Evolutionary conservation across 108 stramenopile genomes (phyloP).

Genomic region (Skeletonema tropicum): DNA sequence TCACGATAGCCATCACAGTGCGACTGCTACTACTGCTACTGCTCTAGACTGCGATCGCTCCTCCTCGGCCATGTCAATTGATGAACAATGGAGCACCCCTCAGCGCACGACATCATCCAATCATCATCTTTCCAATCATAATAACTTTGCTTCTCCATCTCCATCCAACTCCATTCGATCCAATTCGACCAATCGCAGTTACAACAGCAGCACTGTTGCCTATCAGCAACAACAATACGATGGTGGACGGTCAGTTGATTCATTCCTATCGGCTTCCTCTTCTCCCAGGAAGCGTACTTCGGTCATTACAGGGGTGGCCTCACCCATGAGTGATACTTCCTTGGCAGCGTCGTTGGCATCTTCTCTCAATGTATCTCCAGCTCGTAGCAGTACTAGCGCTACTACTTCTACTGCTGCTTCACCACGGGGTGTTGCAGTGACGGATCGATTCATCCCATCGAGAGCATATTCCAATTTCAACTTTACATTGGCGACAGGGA

Average conservation of each 20-base stretch:
- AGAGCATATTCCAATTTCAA: slow-evolving; percentile 67
- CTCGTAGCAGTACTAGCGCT: too few species aligned
- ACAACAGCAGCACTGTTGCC: neutral
- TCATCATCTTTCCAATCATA: too few species aligned
- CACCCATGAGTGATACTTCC: neutral
- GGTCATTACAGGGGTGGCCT: neutral
- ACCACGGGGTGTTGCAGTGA: slow-evolving; percentile 5
- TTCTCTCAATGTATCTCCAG: neutral
- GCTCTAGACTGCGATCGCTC: neutral
- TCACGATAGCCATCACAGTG: neutral
- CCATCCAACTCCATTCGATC: slow-evolving; percentile 2
- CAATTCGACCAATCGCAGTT: neutral
- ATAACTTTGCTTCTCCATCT: neutral
- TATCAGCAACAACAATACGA: neutral
- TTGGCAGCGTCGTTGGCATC: neutral
- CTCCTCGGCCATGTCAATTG: neutral
- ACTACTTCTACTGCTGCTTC: slow-evolving; percentile 12
- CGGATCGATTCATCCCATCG: slow-evolving; percentile 86
- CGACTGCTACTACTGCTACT: too few species aligned
- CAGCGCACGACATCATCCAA: neutral
- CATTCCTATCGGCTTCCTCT: neutral
- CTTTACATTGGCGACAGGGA: slow-evolving; percentile 23
- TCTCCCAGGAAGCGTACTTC: neutral
- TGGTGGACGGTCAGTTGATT: neutral
- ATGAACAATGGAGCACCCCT: neutral